Base-by-base conservation (phyloP, 1,139 yeast species). In the Debaryomyces sp. region DNA sequence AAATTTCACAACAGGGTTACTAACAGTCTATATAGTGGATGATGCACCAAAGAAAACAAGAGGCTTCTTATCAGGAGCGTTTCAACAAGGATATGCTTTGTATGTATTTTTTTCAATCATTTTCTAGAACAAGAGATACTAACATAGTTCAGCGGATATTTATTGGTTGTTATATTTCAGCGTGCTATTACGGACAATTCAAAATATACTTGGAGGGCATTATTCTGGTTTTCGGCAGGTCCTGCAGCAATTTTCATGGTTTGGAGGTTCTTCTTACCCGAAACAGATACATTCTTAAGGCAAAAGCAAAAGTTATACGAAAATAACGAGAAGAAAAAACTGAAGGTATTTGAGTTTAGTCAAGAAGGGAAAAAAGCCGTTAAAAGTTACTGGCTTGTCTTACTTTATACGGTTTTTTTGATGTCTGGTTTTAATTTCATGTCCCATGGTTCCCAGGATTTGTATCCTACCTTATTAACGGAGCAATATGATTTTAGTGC, bases 61-160 rank as follows among this genome's bases (percentile, higher is more conserved):
- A 55, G 88, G 89, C 43, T 68, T 85, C 49, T 68, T 87, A 29
- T 81, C 87, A 21, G 92, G 92, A 32, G 62, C 84, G 40, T 76
- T 85, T 57, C 90, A 85, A 63, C 86, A 85, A 59, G 91, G 91
- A 49, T 86, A 87, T 57, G 87, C 90, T 2, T 43, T 45, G 42
- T 35, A 35, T 35, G 38, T 35, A 35, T 35, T n/a, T 4, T 10
- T 21, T 21, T 21, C 12, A 35, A n/a, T 3, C 12, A 4, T 12
- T 10, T 6, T 21, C 10, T 10, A 9, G 5, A 35, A 8, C 23
- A 12, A 17, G 1, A 10, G 8, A 21, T 21, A 35, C 38, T 35
- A 35, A 35, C 26, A 21, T 21, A 78, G 85, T 18, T 33, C 12
- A 35, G 38, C 53, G 94, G 94, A 6, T 80, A 85, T 59, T 68